Percentiles rank a stretch among this genome's conserved stretches.
Conservation (phyloP, 2,329 filamentous ascomycete genomes). For the Aspergillus pseudonomiae region DNA sequence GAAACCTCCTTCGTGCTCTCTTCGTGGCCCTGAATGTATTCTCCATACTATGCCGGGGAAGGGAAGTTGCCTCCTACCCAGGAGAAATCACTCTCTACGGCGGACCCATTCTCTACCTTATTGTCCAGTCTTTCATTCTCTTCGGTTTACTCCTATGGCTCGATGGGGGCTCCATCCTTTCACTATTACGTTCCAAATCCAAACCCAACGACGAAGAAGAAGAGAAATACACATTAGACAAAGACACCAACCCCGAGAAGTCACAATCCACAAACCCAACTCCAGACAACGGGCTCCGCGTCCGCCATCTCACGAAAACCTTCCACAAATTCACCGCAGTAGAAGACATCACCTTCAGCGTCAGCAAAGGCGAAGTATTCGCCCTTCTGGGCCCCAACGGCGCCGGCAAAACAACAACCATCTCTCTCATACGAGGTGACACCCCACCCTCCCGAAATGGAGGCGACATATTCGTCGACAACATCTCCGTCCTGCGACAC, state of each 20-base stretch:
- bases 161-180: slow-evolving; percentile 72
- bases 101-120: slow-evolving; percentile 80
- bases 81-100: slow-evolving; percentile 75
- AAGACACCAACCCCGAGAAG: slow-evolving; percentile 68
- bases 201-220: slow-evolving; percentile 50
- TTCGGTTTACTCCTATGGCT: slow-evolving; percentile 76
- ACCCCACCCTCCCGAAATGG: slow-evolving; percentile 69
- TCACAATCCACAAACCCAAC: slow-evolving; percentile 62
- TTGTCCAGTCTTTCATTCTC: slow-evolving; percentile 71
- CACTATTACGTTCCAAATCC: slow-evolving; percentile 51
- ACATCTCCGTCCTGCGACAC: slow-evolving; percentile 71
- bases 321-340: slow-evolving; percentile 79
- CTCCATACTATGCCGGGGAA: slow-evolving; percentile 71
- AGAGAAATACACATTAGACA: slow-evolving; percentile 46
- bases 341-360: slow-evolving; percentile 84
- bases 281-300: slow-evolving; percentile 70
- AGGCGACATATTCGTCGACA: slow-evolving; percentile 82
- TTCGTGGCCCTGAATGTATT: slow-evolving; percentile 83
- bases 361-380: slow-evolving; percentile 80
- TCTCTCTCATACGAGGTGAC: slow-evolving; percentile 87
- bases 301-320: slow-evolving; percentile 76
- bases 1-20: slow-evolving; percentile 72
- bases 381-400: slow-evolving; percentile 88
- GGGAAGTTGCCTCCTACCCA: slow-evolving; percentile 67
- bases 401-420: slow-evolving; percentile 88